Base-by-base conservation (phyloP, 2,329 filamentous ascomycete species). In the Beauveria pseudobassiana region DNA sequence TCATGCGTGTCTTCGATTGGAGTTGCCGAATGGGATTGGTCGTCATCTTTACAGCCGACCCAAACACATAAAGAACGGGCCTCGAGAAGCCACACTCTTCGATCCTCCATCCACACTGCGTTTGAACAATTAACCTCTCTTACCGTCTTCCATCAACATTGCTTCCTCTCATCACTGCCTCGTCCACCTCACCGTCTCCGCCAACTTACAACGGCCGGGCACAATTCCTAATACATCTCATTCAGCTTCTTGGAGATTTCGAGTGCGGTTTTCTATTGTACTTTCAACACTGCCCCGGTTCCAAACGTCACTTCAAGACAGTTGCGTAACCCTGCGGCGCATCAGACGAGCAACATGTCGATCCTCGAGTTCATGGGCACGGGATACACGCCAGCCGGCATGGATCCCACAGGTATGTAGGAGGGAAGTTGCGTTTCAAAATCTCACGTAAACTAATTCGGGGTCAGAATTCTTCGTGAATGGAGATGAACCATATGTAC, bases 341-440 rank as follows among this genome's bases (percentile, higher is more conserved):
- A 10, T 14, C 18, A n/a, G 12, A 55, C 14, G 16, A 34, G 6
- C 45, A 18, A 57, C 40, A 63, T 63, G 62, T 63, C 62, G 9
- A 60, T 59, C 40, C 62, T 63, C 46, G 62, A 60, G 45, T 46
- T 63, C 40, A 59, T 63, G 28, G 56, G 56, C 12, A 14, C 50
- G 16, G 56, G 48, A 22, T 56, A 62, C 42, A 58, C 62, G 12
- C 51, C 62, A 3, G 56, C 50, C n/a, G 56, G 43, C 34, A 63
- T 63, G 62, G 56, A 63, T 28, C 62, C 62, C 1, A 60, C 51
- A 48, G 57, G 62, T 60, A 40, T 10, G 51, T 24, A 12, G 22
- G 34, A 24, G 34, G 20, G 8, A 3, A 18, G 6, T 24, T 14
- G 10, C 28, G 4, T 55, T 38, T n/a, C 2, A 24, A 14, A n/a